Conservation (phyloP, 495 filamentous ascomycete genomes). For the Penicillium samsonianum region DNA sequence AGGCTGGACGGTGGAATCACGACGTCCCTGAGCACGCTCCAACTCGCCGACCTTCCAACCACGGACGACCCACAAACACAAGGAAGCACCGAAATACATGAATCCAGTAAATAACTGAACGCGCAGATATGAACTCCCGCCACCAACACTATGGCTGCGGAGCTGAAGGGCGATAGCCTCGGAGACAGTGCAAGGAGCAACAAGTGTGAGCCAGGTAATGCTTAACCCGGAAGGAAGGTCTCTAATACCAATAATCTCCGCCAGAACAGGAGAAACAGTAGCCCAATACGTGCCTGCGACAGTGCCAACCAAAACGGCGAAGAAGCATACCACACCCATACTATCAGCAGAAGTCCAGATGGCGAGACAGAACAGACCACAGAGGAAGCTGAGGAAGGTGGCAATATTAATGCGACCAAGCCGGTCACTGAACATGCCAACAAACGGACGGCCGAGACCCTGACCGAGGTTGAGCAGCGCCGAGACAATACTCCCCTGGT, state of each 20-base stretch:
- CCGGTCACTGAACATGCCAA: constrained; percentile 72
- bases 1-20: constrained; percentile 14
- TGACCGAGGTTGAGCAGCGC: constrained; percentile 74
- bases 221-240: constrained; percentile 71
- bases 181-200: constrained; percentile 71
- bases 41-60: constrained; percentile 62
- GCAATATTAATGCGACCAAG: constrained; percentile 76
- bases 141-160: constrained; percentile 40
- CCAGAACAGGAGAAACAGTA: constrained; percentile 66
- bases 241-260: constrained; percentile 74
- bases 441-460: constrained; percentile 67
- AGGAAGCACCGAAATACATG: constrained; percentile 62
- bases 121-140: constrained; percentile 53
- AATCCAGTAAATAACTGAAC: constrained; percentile 69
- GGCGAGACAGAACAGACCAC: constrained; percentile 65
- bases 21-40: constrained; percentile 37
- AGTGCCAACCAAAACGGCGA: constrained; percentile 66
- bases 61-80: constrained; percentile 49
- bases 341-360: constrained; percentile 73
- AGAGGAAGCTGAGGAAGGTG: constrained; percentile 61
- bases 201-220: constrained; percentile 74
- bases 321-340: constrained; percentile 69
- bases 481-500: constrained; percentile 68
- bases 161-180: constrained; percentile 76
- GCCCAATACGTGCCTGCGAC: constrained; percentile 77